phyloP scores from a whole-genome alignment of 1,284 basidiomycete species.

The Inonotus hispidus region DNA sequence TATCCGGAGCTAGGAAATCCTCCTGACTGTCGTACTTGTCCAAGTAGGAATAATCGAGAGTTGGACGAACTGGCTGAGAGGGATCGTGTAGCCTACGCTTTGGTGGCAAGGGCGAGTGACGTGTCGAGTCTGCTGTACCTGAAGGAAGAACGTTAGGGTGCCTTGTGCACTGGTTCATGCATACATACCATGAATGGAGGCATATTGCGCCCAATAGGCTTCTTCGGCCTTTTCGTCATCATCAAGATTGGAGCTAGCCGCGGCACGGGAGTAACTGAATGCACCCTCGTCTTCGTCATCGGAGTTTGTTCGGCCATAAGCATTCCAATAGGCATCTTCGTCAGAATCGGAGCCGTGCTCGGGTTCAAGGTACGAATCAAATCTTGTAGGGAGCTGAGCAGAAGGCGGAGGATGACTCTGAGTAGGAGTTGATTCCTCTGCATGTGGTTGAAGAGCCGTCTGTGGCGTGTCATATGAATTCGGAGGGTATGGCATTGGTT shows the following conservation, averaged over 20 bases:
- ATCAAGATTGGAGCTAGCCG: conserved; percentile 19
- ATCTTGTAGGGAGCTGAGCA: not conserved
- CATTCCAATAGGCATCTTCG: conserved; percentile 61
- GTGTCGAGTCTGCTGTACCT: conserved; percentile 38
- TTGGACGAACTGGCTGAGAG: conserved; percentile 24
- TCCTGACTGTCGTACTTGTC: not conserved
- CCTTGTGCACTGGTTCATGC: not conserved
- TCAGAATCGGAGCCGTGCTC: conserved; percentile 17
- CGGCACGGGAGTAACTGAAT: conserved; percentile 20
- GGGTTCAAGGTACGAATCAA: not conserved
- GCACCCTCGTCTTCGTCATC: conserved; percentile 24
- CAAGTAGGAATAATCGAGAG: conserved; percentile 24
- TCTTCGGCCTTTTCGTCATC: conserved; percentile 46
- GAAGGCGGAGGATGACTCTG: not conserved
- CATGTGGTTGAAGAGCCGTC: conserved; percentile 27
- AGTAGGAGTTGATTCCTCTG: not conserved
- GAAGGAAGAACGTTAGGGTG: not conserved
- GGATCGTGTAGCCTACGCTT: conserved; percentile 27
- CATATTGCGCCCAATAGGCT: conserved; percentile 71
- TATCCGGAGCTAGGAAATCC: conserved; percentile 20
- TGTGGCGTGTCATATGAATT: conserved; percentile 38
- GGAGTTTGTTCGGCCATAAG: conserved; percentile 39
- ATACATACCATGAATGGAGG: conserved; percentile 56
- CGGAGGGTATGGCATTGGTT: conserved; percentile 69
- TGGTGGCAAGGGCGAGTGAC: conserved; percentile 33